Percentiles rank a stretch among this genome's conserved stretches.
Evolutionary conservation across 331 rosid species (phyloP).

Genomic region (Arachis monticola): DNA sequence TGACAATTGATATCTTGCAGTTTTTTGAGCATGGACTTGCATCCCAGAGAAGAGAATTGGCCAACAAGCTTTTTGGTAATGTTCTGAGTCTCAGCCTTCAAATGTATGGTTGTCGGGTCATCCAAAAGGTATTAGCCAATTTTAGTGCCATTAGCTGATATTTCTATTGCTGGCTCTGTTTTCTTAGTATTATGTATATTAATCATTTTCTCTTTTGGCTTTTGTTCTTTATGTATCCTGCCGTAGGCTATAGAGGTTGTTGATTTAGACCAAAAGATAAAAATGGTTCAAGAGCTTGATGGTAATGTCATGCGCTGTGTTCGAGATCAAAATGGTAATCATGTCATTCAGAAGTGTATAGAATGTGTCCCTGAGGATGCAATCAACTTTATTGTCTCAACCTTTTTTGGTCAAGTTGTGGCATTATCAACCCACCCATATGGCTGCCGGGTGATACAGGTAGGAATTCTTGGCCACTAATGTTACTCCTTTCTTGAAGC

Average conservation of each 20-base stretch:
- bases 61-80: no score
- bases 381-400: conserved; percentile 44
- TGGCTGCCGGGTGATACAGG: conserved; percentile 99
- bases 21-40: conserved; percentile 96
- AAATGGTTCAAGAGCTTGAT: conserved; percentile 94
- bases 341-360: conserved; percentile 47
- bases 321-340: conserved; percentile 98
- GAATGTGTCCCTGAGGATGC: no score
- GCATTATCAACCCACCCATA: conserved; percentile 96
- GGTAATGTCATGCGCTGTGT: conserved; percentile 94
- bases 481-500: conserved; percentile 16
- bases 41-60: no score
- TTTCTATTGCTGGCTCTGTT: conserved; percentile 11
- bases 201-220: background rate
- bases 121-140: conserved; percentile 77
- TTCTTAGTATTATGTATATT: conserved; percentile 17
- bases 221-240: conserved; percentile 25
- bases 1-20: conserved; percentile 47
- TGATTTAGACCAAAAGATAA: conserved; percentile 90
- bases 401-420: conserved; percentile 94
- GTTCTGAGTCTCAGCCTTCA: no score
- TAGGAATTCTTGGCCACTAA: conserved; percentile 22
- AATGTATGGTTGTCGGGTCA: conserved; percentile 79
- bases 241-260: conserved; percentile 98
- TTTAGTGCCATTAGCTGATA: background rate